These are phyloP conservation scores for Tylopilus intermedius DNA, from an alignment of 768 basidiomycete species.

Conservation along the genomic window DNA sequence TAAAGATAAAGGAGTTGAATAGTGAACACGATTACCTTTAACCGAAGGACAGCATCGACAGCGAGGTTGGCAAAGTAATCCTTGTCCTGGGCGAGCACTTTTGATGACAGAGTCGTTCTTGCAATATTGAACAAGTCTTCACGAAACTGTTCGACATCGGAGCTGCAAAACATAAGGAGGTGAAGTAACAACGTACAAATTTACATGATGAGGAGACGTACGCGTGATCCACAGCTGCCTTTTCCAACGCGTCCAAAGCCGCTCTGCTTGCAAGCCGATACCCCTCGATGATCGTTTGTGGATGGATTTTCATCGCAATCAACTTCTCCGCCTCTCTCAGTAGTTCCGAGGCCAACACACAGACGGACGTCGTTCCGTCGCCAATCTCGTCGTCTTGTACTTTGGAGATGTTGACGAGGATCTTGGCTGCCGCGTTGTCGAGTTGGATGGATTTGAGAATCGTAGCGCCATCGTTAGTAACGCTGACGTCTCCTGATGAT, in stretches of 20 bases:
- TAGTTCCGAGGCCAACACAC: conserved; percentile 87
- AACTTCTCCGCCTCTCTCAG: conserved; percentile 94
- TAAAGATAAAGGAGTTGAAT: background rate
- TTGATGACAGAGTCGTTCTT: conserved; percentile 89
- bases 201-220: conserved; percentile 35
- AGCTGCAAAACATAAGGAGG: conserved; percentile 35
- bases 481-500: conserved; percentile 87
- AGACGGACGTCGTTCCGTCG: conserved; percentile 90
- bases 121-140: conserved; percentile 96
- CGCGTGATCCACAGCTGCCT: conserved; percentile 79
- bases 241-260: conserved; percentile 80
- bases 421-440: conserved; percentile 98
- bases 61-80: conserved; percentile 97
- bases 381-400: conserved; percentile 99
- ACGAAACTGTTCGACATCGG: conserved; percentile 71
- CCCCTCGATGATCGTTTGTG: conserved; percentile 96
- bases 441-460: conserved; percentile 96
- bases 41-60: conserved; percentile 89
- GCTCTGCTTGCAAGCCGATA: conserved; percentile 87
- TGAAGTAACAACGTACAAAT: background rate
- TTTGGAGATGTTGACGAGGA: conserved; percentile 98
- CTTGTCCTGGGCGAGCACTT: conserved; percentile 95
- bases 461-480: conserved; percentile 98
- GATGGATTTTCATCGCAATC: conserved; percentile 89
- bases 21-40: conserved; percentile 54